phyloP scores from a whole-genome alignment of 768 basidiomycete genomes.

The Rubroboletus pulcherrimus region DNA sequence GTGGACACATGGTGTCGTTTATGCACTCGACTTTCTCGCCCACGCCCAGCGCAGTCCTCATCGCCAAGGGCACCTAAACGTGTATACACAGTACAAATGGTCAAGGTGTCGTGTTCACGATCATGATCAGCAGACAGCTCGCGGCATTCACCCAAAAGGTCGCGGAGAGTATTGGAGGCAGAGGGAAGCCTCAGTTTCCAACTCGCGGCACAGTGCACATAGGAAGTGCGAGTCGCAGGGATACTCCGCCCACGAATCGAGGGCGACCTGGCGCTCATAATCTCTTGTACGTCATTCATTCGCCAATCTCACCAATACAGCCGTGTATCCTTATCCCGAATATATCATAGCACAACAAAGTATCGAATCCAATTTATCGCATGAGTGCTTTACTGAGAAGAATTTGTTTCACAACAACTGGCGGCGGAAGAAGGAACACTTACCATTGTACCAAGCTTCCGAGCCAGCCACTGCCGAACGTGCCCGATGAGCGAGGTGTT shows the following conservation, averaged over 20 bases:
- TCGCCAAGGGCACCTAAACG: not conserved
- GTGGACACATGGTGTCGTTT: not conserved
- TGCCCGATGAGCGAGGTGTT: not conserved
- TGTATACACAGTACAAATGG: too few relatives aligned
- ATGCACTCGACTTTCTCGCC: not conserved
- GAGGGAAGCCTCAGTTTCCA: too few relatives aligned
- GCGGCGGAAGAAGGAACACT: not conserved
- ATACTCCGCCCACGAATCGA: not conserved
- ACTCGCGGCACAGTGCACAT: too few relatives aligned
- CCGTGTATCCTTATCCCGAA: not conserved
- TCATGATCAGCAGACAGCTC: not conserved
- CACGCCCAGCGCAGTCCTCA: too few relatives aligned
- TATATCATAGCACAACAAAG: not conserved
- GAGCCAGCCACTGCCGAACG: constrained; percentile 6
- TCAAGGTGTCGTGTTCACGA: not conserved
- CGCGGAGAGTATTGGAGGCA: too few relatives aligned
- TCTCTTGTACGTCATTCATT: not conserved
- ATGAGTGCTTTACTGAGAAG: not conserved
- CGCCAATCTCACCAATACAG: not conserved
- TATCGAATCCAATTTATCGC: not conserved
- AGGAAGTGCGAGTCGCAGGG: too few relatives aligned
- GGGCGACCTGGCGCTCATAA: not conserved
- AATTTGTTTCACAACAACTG: not conserved
- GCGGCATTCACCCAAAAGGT: not conserved
- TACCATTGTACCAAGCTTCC: not conserved